Conservation (phyloP, 2,329 filamentous ascomycete species). For the Penicillium sp. region DNA sequence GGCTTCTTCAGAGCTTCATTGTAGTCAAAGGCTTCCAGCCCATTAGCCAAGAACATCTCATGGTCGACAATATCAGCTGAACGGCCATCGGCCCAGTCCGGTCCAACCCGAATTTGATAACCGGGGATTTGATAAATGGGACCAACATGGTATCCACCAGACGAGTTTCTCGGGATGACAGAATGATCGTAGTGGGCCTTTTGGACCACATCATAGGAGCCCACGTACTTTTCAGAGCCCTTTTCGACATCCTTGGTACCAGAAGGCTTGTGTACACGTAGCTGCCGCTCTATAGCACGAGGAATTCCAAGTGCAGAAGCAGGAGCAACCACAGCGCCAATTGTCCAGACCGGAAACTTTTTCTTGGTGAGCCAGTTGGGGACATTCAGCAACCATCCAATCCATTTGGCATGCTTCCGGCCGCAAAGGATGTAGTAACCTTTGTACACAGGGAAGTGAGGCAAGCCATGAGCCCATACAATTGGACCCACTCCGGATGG, state of each 20-base stretch:
- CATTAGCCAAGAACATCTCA: not conserved
- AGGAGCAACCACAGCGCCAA: slow-evolving; percentile 17
- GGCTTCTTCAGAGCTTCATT: not conserved
- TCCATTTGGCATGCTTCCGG: slow-evolving; percentile 7
- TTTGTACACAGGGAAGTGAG: slow-evolving; percentile 20
- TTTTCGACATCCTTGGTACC: slow-evolving; percentile 2
- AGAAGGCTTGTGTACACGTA: slow-evolving; percentile 2
- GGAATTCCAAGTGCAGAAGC: slow-evolving; percentile 8
- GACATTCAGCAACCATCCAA: slow-evolving; percentile 13
- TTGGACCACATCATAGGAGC: slow-evolving; percentile 7
- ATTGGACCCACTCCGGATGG: slow-evolving; percentile 14
- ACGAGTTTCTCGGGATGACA: slow-evolving; percentile 4
- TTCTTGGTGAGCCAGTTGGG: not conserved
- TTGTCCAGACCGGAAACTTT: slow-evolving; percentile 10
- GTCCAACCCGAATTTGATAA: slow-evolving; percentile 5
- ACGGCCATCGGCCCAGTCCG: not conserved
- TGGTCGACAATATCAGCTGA: not conserved
- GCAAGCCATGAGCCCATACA: slow-evolving; percentile 18
- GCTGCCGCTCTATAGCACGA: slow-evolving; percentile 10
- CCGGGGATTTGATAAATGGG: slow-evolving; percentile 7
- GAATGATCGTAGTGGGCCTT: not conserved
- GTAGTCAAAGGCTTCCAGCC: slow-evolving; percentile 2
- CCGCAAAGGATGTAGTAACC: slow-evolving; percentile 21
- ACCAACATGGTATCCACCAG: slow-evolving; percentile 1
- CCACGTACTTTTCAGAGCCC: not conserved